Evolutionary conservation across 345 rosid genomes (phyloP).

Genomic region (Erysimum cheiranthoides): DNA sequence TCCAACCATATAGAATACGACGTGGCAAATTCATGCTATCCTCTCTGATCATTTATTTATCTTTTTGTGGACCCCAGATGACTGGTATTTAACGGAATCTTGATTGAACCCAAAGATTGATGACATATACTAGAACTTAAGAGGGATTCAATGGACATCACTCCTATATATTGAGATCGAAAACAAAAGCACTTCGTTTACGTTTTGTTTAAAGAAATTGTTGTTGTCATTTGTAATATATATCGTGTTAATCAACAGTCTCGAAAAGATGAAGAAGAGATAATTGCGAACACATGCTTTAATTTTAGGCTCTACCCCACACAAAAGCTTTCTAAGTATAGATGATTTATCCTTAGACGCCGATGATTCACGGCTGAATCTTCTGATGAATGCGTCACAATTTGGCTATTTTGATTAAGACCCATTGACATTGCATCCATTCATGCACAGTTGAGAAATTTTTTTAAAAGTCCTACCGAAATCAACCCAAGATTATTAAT

Average conservation of each 20-base stretch:
- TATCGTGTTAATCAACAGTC: neutral
- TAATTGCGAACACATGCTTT: neutral
- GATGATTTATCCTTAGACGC: neutral
- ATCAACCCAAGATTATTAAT: neutral
- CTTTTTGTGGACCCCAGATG: slow-evolving; percentile 13
- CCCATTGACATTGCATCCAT: neutral
- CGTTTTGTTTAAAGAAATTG: neutral
- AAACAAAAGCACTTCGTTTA: neutral
- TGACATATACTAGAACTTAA: neutral
- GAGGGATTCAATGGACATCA: neutral
- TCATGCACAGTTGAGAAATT: neutral
- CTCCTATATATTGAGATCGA: too few relatives aligned
- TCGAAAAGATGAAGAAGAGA: neutral
- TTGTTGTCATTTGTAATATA: neutral
- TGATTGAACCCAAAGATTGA: neutral
- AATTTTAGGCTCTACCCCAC: neutral
- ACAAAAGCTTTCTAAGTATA: neutral
- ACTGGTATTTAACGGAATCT: slow-evolving; percentile 22
- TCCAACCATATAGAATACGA: slow-evolving; percentile 17
- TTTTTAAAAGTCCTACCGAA: neutral
- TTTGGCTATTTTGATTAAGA: neutral
- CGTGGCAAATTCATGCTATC: slow-evolving; percentile 19
- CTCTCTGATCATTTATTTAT: neutral
- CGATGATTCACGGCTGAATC: too few relatives aligned
- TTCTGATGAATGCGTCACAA: neutral